phyloP scores from a whole-genome alignment of 345 rosid species.

The Corchorus capsularis region DNA sequence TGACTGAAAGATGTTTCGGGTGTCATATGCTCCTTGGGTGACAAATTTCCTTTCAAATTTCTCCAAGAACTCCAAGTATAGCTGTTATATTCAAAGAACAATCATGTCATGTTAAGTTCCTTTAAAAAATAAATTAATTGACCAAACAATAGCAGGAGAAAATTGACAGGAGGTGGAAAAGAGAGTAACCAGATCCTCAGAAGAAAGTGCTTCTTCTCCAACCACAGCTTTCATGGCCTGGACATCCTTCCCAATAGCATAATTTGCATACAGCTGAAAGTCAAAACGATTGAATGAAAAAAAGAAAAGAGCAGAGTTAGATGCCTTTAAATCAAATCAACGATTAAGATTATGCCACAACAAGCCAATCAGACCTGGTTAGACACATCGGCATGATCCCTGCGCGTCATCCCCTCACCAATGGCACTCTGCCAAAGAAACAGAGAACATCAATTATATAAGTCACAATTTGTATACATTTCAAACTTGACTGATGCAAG shows the following conservation, averaged over 20 bases:
- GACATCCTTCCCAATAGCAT: slow-evolving; percentile 95
- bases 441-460: too few relatives aligned
- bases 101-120: too few relatives aligned
- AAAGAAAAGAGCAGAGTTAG: too few relatives aligned
- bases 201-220: slow-evolving; percentile 98
- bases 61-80: slow-evolving; percentile 89
- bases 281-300: too few relatives aligned
- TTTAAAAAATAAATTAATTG: too few relatives aligned
- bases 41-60: slow-evolving; percentile 96
- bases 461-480: too few relatives aligned
- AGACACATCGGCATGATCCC: slow-evolving; percentile 91
- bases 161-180: slow-evolving; percentile 20
- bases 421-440: slow-evolving; percentile 72
- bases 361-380: slow-evolving; percentile 62
- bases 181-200: slow-evolving; percentile 82
- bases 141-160: too few relatives aligned
- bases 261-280: slow-evolving; percentile 86
- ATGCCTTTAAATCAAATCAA: too few relatives aligned
- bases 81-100: too few relatives aligned
- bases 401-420: slow-evolving; percentile 97
- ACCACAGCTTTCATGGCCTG: slow-evolving; percentile 99
- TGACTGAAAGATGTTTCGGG: slow-evolving; percentile 89
- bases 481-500: too few relatives aligned
- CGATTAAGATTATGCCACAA: too few relatives aligned
- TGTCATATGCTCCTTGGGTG: slow-evolving; percentile 92